phyloP scores from a whole-genome alignment of 352 stramenopile genomes.

The Globisporangium alternatum region DNA sequence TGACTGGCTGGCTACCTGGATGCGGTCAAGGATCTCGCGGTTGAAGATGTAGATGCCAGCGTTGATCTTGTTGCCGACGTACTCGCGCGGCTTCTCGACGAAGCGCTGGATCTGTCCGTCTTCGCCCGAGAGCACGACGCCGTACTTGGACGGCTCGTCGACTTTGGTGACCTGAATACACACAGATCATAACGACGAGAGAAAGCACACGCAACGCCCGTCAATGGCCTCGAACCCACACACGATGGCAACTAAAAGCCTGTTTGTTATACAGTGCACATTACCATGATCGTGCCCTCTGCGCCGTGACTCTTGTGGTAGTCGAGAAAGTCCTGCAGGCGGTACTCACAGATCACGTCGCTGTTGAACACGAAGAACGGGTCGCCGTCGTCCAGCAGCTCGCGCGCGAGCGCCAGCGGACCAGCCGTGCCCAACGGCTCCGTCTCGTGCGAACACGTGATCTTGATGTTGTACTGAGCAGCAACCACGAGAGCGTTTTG shows the following conservation, averaged over 20 bases:
- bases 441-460: conserved; percentile 86
- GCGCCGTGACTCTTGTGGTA: conserved; percentile 78
- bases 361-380: conserved; percentile 92
- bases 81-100: conserved; percentile 88
- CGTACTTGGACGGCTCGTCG: conserved; percentile 89
- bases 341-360: conserved; percentile 88
- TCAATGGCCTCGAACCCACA: neutral
- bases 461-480: conserved; percentile 85
- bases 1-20: conserved; percentile 33
- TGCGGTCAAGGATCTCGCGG: conserved; percentile 82
- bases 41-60: conserved; percentile 91
- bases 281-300: conserved; percentile 78
- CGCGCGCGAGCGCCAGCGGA: conserved; percentile 73
- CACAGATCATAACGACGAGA: neutral
- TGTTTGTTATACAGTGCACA: neutral
- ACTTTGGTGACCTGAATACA: conserved; percentile 54
- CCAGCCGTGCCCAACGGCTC: conserved; percentile 83
- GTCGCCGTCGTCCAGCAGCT: conserved; percentile 81
- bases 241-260: neutral
- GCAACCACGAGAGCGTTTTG: neutral
- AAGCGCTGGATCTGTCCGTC: conserved; percentile 87
- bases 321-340: conserved; percentile 67
- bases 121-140: conserved; percentile 74
- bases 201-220: too few relatives aligned
- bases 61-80: conserved; percentile 91